Conservation (phyloP, 352 stramenopile genomes). For the Phytopythium helicoides region DNA sequence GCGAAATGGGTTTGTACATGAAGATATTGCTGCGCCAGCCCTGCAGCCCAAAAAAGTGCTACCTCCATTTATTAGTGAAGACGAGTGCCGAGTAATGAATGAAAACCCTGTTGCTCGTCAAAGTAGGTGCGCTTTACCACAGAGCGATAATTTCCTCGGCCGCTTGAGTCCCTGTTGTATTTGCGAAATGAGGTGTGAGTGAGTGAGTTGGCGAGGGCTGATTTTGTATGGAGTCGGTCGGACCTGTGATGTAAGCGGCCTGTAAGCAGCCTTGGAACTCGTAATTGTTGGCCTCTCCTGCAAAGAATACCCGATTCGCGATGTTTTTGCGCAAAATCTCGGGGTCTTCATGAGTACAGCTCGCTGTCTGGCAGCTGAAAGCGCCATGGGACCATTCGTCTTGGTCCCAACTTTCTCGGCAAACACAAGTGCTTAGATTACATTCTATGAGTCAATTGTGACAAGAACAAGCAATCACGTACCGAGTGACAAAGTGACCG, state of each 20-base stretch:
- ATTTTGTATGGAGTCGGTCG: not conserved
- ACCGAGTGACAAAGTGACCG: slow-evolving; percentile 24
- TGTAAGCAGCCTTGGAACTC: slow-evolving; percentile 67
- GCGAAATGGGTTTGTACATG: slow-evolving; percentile 68
- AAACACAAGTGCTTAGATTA: not conserved
- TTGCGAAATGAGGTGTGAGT: too few relatives aligned
- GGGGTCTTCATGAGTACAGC: slow-evolving; percentile 54
- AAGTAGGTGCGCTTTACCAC: slow-evolving; percentile 17
- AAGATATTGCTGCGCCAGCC: slow-evolving; percentile 66
- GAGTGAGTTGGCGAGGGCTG: too few relatives aligned
- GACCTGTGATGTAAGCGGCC: slow-evolving; percentile 55
- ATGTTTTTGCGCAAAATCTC: slow-evolving; percentile 42
- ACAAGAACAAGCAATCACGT: slow-evolving; percentile 25
- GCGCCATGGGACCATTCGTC: slow-evolving; percentile 46
- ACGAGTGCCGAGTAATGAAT: too few relatives aligned
- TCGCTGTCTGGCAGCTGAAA: slow-evolving; percentile 59
- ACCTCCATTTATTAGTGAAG: too few relatives aligned
- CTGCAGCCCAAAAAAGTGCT: too few relatives aligned
- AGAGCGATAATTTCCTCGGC: slow-evolving; percentile 13
- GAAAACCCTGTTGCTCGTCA: too few relatives aligned
- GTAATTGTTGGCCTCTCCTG: slow-evolving; percentile 66
- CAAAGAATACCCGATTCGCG: slow-evolving; percentile 48
- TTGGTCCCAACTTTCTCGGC: slow-evolving; percentile 41
- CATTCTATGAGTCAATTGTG: not conserved
- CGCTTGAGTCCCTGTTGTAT: slow-evolving; percentile 13